phyloP scores from a whole-genome alignment of 257 asterid genomes.

The Solanum microdontum region DNA sequence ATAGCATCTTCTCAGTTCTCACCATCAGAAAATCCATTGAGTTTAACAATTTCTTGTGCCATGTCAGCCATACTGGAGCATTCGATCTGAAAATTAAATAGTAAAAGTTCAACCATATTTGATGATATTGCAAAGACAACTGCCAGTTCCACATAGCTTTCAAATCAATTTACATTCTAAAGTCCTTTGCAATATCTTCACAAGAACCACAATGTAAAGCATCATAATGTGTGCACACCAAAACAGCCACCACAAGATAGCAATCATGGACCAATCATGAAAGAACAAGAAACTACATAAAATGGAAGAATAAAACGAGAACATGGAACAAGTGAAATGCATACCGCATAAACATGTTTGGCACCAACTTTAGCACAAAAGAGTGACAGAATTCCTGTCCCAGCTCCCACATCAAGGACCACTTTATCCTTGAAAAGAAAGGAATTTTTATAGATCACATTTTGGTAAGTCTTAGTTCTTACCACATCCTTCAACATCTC shows the following conservation, averaged over 20 bases:
- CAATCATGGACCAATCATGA: background rate
- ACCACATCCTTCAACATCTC: slow-evolving; percentile 91
- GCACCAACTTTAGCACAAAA: slow-evolving; percentile 98
- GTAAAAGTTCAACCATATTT: background rate
- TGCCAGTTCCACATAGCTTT: background rate
- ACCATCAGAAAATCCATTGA: slow-evolving; percentile 76
- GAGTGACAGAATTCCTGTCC: slow-evolving; percentile 94
- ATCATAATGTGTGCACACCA: background rate
- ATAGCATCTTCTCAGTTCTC: slow-evolving; percentile 17
- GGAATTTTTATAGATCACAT: slow-evolving; percentile 74
- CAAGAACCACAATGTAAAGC: background rate
- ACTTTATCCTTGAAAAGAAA: slow-evolving; percentile 87
- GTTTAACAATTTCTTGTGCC: slow-evolving; percentile 74
- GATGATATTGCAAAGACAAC: background rate
- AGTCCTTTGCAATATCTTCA: background rate
- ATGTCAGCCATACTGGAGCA: slow-evolving; percentile 95
- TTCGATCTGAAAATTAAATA: slow-evolving; percentile 51
- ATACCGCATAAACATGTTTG: slow-evolving; percentile 55
- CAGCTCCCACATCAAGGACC: slow-evolving; percentile 98
- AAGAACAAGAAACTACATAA: background rate
- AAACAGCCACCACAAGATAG: background rate
- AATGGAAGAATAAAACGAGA: background rate
- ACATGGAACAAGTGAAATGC: background rate
- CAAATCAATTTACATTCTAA: background rate
- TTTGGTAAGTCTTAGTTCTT: slow-evolving; percentile 83